Evolutionary conservation across 148 eudicot species (phyloP), one percentile per base, ranked within the genome.

Genomic region (Heliamphora exappendiculata): DNA sequence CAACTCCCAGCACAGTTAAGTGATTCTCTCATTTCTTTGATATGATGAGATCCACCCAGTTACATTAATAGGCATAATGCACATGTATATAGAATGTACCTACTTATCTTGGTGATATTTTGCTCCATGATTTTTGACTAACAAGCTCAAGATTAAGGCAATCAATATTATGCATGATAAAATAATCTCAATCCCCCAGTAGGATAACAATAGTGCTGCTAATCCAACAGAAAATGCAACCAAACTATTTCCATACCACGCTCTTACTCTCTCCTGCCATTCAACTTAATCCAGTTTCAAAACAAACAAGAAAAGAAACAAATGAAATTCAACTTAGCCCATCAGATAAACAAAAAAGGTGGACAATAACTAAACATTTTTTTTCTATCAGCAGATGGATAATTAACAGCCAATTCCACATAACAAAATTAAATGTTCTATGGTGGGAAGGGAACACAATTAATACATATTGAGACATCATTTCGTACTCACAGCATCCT

Each of bases 401-500:
- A n/a, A 36, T 7, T 24, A 36, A 2, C 39, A 10, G 51, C 34
- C 20, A 26, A 4, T 36, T 65, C 41, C 59, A 36, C 47, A 37
- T 11, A 72, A 22, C 28, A 70, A 72, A 22, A n/a, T 36, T 16
- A 53, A n/a, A 72, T 51, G 28, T 34, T 37, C 19, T 7, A 22
- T 29, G 24, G 28, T 17, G 28, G 44, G 28, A 19, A 33, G 20
- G 54, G 50, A 26, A 44, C 54, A 69, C n/a, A 22, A 41, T 22
- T 41, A 45, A 22, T 41, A 26, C 31, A 65, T n/a, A 63, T 63
- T 5, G 36, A 59, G 49, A 19, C 33, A 55, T 47, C 50, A 41
- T 50, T 53, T 67, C 68, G 12, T 76, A 88, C 97, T 92, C 79
- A 95, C 99, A 81, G 99, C 97, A 86, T 95, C 99, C 87, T 95